Base-by-base conservation (phyloP, 345 rosid species). In the Eucalyptus regnans region DNA sequence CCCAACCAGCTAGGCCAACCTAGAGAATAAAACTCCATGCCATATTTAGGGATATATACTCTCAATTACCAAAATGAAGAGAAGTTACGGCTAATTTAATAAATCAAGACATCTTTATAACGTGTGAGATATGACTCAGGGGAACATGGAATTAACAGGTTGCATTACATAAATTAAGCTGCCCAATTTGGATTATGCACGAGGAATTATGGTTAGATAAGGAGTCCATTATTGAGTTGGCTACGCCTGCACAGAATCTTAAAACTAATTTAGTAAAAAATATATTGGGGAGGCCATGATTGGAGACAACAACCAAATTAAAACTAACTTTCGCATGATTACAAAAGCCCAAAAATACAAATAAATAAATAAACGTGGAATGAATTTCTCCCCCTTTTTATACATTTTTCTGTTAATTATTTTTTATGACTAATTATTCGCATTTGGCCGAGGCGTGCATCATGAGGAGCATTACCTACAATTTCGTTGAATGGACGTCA, bases 11-110 rank as follows among this genome's bases (percentile, higher is more conserved):
- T 15, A 8, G 7, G 37, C 14, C 4, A 9, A 18, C 25, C 0
- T 5, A 1, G 14, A 71, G 81, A 17, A 17, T 71, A 18, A 3
- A 62, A 71, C 8, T 6, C 0, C 15, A 7, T 9, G 25, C 8
- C 15, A 22, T 76, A 11, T 11, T 6, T 41, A 5, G 48, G 7
- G 15, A 37, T 20, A 20, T 76, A 76, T 20, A 12, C 27, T 20
- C 29, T 20, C 5, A 10, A 20, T 7, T 41, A 20, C 15, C 29
- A 12, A 37, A 20, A 11, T 7, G 23, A 76, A 71, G 22, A 18
- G 48, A 41, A 3, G 27, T 20, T 3, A 4, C 1, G 3, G 22
- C 12, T 41, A 20, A 22, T 20, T 76, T 10, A 64, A 37, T 4
- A 23, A 41, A 37, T 76, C 22, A 10, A 41, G 83, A 5, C 83